A percentile compares a stretch with the other conserved stretches of the same genome.
Conservation (phyloP, 805 yeast species). For the Hanseniaspora hatyaiensis region DNA sequence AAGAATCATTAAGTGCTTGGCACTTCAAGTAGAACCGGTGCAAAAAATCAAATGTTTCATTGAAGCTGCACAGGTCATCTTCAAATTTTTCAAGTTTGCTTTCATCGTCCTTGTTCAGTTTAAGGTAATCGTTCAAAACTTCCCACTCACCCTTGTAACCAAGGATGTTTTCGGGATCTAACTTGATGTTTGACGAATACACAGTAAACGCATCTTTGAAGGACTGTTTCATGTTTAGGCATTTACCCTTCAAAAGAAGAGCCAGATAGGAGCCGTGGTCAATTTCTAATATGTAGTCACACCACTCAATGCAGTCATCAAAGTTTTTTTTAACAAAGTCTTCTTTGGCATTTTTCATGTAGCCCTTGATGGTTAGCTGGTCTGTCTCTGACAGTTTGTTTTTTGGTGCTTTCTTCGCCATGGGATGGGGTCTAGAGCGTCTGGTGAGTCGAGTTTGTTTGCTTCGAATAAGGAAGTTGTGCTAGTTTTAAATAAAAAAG, state of each 20-base stretch:
- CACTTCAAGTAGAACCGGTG: constrained; percentile 32
- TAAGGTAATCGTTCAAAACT: constrained; percentile 23
- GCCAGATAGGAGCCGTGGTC: constrained; percentile 58
- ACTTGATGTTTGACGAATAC: constrained; percentile 39
- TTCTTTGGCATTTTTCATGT: constrained; percentile 39
- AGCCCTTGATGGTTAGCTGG: constrained; percentile 28
- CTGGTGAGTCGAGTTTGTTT: background rate
- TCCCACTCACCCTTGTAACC: constrained; percentile 78
- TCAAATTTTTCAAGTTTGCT: constrained; percentile 22
- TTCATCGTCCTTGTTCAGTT: constrained; percentile 16
- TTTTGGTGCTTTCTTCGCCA: background rate
- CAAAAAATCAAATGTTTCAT: constrained; percentile 36
- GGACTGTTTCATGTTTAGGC: constrained; percentile 39
- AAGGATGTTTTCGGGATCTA: constrained; percentile 41
- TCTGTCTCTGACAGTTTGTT: constrained; percentile 3
- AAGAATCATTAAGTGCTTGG: background rate
- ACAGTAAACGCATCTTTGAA: constrained; percentile 32
- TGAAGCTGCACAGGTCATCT: constrained; percentile 35
- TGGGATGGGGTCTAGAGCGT: background rate
- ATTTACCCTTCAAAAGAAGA: constrained; percentile 59
- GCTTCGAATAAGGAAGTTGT: no score
- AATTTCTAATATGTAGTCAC: constrained; percentile 42
- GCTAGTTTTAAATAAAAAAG: no score
- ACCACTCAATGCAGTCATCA: constrained; percentile 47
- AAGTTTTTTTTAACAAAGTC: constrained; percentile 48